phyloP scores from a whole-genome alignment of 1,284 basidiomycete species.

The Microbotryum saponariae region DNA sequence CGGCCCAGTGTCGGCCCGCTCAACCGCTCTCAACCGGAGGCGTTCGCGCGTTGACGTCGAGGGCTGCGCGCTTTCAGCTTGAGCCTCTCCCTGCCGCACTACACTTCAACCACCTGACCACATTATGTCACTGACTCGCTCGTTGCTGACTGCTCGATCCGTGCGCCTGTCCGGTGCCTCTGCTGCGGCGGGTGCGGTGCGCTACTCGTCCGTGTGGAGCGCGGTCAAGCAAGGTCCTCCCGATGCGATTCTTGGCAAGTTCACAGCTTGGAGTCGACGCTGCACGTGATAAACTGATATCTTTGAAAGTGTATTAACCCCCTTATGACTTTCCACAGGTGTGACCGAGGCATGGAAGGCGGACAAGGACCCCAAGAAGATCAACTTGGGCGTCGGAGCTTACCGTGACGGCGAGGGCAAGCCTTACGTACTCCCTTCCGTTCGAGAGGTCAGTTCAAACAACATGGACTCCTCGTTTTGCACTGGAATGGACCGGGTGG shows the following conservation, averaged over 20 bases:
- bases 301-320: constrained; percentile 1
- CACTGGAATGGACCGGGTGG: not conserved
- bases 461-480: not conserved
- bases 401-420: constrained; percentile 93
- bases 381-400: constrained; percentile 77
- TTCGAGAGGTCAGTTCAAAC: constrained; percentile 59
- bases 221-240: constrained; percentile 79
- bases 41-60: constrained; percentile 9
- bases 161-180: not conserved
- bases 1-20: too few relatives aligned
- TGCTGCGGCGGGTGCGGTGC: constrained; percentile 4
- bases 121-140: constrained; percentile 17
- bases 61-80: constrained; percentile 9
- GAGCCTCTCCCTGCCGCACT: not conserved
- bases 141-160: constrained; percentile 15
- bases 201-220: constrained; percentile 64
- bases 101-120: not conserved
- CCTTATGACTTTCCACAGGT: constrained; percentile 45
- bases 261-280: not conserved
- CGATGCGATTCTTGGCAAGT: constrained; percentile 82
- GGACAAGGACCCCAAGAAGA: constrained; percentile 82
- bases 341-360: constrained; percentile 93
- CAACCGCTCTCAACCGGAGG: too few relatives aligned
- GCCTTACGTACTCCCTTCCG: constrained; percentile 85
- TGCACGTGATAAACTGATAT: not conserved